These are phyloP conservation scores for Malus hybrid DNA, from an alignment of 331 rosid genomes.

Conservation along the genomic window DNA sequence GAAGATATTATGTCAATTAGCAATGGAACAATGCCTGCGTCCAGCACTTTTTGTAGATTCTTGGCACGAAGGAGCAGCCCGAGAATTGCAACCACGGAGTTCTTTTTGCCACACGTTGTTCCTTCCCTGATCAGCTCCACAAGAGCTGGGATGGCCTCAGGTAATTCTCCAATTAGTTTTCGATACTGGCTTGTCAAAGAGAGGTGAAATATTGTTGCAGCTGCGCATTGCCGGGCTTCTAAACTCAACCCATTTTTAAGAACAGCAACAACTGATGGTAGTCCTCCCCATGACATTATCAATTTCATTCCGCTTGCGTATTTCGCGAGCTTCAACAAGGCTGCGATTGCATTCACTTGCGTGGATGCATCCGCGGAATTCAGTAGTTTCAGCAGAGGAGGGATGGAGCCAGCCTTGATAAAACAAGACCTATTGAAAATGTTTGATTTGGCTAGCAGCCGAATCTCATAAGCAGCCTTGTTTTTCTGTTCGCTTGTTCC, in stretches of 20 bases:
- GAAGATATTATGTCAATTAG: constrained; percentile 35
- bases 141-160: constrained; percentile 41
- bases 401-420: constrained; percentile 46
- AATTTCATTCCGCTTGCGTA: constrained; percentile 38
- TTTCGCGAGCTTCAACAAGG: constrained; percentile 64
- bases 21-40: constrained; percentile 40
- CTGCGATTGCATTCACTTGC: constrained; percentile 55
- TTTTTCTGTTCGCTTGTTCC: constrained; percentile 40
- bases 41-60: constrained; percentile 42
- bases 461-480: constrained; percentile 71
- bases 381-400: constrained; percentile 38
- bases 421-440: constrained; percentile 59
- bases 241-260: constrained; percentile 39
- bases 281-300: constrained; percentile 40
- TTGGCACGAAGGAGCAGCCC: constrained; percentile 45
- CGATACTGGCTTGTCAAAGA: constrained; percentile 45
- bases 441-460: constrained; percentile 55
- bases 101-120: constrained; percentile 55
- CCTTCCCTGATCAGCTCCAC: constrained; percentile 57
- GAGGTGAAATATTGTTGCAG: constrained; percentile 57
- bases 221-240: constrained; percentile 62
- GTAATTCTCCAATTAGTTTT: constrained; percentile 46
- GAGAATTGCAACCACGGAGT: constrained; percentile 58
- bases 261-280: constrained; percentile 29
- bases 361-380: constrained; percentile 9